These are phyloP conservation scores for Mucor circinelloides DNA, from an alignment of 371 early-diverging fungal genomes.

Conservation along the genomic window DNA sequence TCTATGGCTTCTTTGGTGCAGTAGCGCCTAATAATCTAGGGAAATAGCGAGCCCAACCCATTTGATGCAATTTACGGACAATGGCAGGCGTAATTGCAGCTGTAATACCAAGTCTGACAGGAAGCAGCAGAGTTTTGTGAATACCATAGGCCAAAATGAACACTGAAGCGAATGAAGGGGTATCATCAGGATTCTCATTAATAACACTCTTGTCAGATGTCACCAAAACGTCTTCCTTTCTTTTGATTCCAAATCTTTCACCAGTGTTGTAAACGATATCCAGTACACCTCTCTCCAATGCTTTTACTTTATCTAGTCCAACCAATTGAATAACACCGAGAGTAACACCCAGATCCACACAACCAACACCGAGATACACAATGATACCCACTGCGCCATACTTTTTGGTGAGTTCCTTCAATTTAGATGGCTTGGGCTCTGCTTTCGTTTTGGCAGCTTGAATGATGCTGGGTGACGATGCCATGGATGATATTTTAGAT, in stretches of 20 bases:
- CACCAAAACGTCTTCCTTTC: constrained; percentile 8
- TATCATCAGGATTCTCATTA: constrained; percentile 11
- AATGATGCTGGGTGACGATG: constrained; percentile 20
- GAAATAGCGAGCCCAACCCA: constrained; percentile 43
- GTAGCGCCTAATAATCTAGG: constrained; percentile 33
- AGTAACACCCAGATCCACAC: constrained; percentile 39
- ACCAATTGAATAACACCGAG: constrained; percentile 41
- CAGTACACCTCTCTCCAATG: constrained; percentile 33
- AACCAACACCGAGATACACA: constrained; percentile 47
- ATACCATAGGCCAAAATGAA: constrained; percentile 53
- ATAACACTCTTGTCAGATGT: not conserved
- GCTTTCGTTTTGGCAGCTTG: constrained; percentile 17
- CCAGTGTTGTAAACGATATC: constrained; percentile 19
- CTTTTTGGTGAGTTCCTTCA: constrained; percentile 29
- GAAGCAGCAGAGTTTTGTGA: constrained; percentile 52
- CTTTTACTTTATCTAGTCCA: constrained; percentile 46
- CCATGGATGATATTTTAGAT: constrained; percentile 15
- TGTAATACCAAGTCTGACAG: constrained; percentile 47
- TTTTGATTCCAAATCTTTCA: constrained; percentile 14
- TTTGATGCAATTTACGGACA: constrained; percentile 43
- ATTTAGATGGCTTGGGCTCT: constrained; percentile 19
- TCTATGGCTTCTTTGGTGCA: constrained; percentile 10
- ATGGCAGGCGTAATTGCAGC: constrained; percentile 50
- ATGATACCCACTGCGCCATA: constrained; percentile 47
- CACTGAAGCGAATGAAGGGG: constrained; percentile 44